Evolutionary conservation across 2,329 filamentous ascomycete genomes (phyloP).

Genomic region (Clathrospora elynae): DNA sequence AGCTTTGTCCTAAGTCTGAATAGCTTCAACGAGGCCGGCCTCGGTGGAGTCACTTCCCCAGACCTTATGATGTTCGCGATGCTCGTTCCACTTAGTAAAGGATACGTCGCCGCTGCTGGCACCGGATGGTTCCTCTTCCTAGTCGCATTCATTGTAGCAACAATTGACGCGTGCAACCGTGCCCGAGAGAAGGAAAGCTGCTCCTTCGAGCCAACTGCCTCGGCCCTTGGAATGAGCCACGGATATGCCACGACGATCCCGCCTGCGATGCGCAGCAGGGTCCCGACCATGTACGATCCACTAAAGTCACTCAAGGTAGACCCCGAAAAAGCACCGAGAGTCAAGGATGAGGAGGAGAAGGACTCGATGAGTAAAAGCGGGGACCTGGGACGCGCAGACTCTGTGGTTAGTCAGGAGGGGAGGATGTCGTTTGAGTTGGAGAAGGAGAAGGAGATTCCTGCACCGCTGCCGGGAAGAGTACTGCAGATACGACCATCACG

Average conservation of each 20-base stretch:
- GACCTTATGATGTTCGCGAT: slow-evolving; percentile 28
- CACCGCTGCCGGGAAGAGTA: slow-evolving; percentile 23
- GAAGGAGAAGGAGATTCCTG: slow-evolving; percentile 20
- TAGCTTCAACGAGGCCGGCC: slow-evolving; percentile 10
- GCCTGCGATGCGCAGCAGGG: slow-evolving; percentile 14
- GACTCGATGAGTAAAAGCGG: slow-evolving; percentile 13
- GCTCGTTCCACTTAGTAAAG: slow-evolving; percentile 30
- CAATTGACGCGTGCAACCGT: slow-evolving; percentile 23
- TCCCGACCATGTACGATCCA: slow-evolving; percentile 36
- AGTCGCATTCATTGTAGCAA: slow-evolving; percentile 21
- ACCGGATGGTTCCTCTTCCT: slow-evolving; percentile 23
- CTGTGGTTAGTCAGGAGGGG: slow-evolving; percentile 20
- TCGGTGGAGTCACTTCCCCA: slow-evolving; percentile 19
- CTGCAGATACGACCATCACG: slow-evolving; percentile 29
- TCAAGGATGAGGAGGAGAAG: slow-evolving; percentile 26
- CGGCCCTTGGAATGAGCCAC: slow-evolving; percentile 35
- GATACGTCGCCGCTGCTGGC: slow-evolving; percentile 25
- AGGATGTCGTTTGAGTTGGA: slow-evolving; percentile 9
- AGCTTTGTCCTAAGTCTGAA: slow-evolving; percentile 25
- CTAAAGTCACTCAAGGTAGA: slow-evolving; percentile 13
- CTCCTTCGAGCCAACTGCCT: slow-evolving; percentile 41
- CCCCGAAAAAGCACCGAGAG: slow-evolving; percentile 6
- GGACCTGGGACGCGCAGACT: slow-evolving; percentile 22
- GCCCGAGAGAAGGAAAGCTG: slow-evolving; percentile 26
- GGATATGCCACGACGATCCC: slow-evolving; percentile 28